These are phyloP conservation scores for Daedaleopsis sinensis DNA, from an alignment of 768 basidiomycete genomes.

Conservation along the genomic window DNA sequence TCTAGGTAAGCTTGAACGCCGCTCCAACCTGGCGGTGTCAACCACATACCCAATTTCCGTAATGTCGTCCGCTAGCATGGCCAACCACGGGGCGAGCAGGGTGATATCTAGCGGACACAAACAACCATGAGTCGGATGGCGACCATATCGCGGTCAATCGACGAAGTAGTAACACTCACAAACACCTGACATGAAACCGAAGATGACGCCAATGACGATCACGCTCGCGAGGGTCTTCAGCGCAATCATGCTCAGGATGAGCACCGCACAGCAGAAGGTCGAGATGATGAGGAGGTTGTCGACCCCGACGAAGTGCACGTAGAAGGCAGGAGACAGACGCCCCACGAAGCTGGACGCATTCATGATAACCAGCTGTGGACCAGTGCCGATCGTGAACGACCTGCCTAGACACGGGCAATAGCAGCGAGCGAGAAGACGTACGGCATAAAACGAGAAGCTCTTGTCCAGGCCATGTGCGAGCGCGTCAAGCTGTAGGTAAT, in stretches of 20 bases:
- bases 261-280: slow-evolving; percentile 26
- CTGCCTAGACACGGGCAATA: not conserved
- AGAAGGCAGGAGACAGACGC: slow-evolving; percentile 33
- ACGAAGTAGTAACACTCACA: slow-evolving; percentile 16
- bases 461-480: slow-evolving; percentile 13
- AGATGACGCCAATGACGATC: slow-evolving; percentile 37
- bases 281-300: slow-evolving; percentile 32
- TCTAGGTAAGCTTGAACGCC: not conserved
- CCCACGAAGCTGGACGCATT: slow-evolving; percentile 34
- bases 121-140: not conserved
- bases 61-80: slow-evolving; percentile 20
- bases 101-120: slow-evolving; percentile 34
- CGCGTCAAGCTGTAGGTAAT: slow-evolving; percentile 31
- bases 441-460: slow-evolving; percentile 32
- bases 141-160: not conserved
- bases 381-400: not conserved
- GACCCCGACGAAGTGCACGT: slow-evolving; percentile 34
- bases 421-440: slow-evolving; percentile 11
- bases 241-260: slow-evolving; percentile 35
- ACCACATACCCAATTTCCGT: slow-evolving; percentile 28
- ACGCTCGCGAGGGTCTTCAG: slow-evolving; percentile 29
- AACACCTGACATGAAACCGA: slow-evolving; percentile 41
- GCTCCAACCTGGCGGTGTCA: not conserved
- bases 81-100: slow-evolving; percentile 28
- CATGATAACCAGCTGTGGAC: slow-evolving; percentile 29